A percentile compares a stretch with the other conserved stretches of the same genome.
phyloP scores from a whole-genome alignment of 139 green algal genomes.

The Micractinium conductrix region DNA sequence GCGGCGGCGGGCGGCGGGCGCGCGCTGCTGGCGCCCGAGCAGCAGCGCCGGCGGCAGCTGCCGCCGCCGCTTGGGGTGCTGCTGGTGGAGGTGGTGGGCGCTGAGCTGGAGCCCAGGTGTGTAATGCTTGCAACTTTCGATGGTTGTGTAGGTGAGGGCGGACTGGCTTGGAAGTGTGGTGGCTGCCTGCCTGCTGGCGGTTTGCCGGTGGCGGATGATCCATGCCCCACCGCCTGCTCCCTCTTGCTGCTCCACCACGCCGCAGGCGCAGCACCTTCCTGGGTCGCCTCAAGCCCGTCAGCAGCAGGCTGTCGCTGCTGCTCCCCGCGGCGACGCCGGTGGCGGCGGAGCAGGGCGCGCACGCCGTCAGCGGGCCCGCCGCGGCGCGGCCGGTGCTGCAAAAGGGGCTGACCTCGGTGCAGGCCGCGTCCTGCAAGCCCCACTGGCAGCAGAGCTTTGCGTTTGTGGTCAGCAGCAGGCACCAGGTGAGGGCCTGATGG shows the following conservation, averaged over 20 bases:
- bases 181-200: neutral
- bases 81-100: conserved; percentile 35
- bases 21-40: neutral
- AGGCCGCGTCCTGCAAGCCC: conserved; percentile 25
- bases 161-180: neutral
- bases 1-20: neutral
- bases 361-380: neutral
- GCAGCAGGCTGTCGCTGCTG: conserved; percentile 35
- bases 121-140: neutral
- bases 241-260: neutral
- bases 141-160: neutral
- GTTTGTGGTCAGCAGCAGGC: conserved; percentile 34
- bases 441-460: conserved; percentile 22
- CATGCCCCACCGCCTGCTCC: neutral
- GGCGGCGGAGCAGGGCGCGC: neutral
- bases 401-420: conserved; percentile 29
- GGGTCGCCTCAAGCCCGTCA: conserved; percentile 38
- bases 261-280: conserved; percentile 41
- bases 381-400: conserved; percentile 29
- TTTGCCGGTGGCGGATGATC: neutral
- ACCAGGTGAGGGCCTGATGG: conserved; percentile 5
- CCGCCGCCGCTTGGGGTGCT: conserved; percentile 39
- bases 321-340: neutral
- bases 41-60: conserved; percentile 22
- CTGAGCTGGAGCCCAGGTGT: conserved; percentile 34